Percentiles rank a stretch among this genome's conserved stretches.
Conservation (phyloP, 768 basidiomycete genomes). For the Albatrellus ellisii region DNA sequence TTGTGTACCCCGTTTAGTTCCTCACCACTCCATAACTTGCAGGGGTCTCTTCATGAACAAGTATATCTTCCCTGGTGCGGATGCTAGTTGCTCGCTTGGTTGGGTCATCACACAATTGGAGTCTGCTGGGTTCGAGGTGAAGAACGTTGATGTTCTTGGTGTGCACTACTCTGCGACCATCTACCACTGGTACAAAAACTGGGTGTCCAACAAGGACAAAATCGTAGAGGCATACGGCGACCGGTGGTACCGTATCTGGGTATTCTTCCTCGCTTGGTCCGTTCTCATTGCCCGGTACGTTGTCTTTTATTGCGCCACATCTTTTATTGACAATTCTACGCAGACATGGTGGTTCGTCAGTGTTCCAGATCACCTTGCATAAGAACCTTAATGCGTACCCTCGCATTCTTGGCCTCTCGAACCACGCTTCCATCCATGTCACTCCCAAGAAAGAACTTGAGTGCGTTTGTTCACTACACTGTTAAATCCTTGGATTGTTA, state of each 20-base stretch:
- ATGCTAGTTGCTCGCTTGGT: conserved; percentile 88
- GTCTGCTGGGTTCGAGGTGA: conserved; percentile 89
- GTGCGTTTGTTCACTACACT: no score
- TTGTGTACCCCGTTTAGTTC: background rate
- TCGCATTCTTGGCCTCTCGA: conserved; percentile 73
- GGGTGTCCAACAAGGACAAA: conserved; percentile 87
- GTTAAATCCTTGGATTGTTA: no score
- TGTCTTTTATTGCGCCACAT: background rate
- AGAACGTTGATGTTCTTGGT: conserved; percentile 91
- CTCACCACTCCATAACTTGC: no score
- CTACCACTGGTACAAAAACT: conserved; percentile 93
- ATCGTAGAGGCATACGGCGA: conserved; percentile 86
- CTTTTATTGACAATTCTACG: background rate
- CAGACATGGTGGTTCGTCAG: conserved; percentile 71
- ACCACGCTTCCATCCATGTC: conserved; percentile 71
- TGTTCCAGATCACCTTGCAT: conserved; percentile 96
- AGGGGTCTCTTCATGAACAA: conserved; percentile 98
- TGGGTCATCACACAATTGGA: conserved; percentile 90
- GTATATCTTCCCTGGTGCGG: conserved; percentile 97
- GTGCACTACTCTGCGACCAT: conserved; percentile 94
- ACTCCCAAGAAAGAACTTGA: conserved; percentile 36
- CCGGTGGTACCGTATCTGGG: conserved; percentile 90
- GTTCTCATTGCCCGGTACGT: conserved; percentile 55
- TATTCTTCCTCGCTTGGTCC: conserved; percentile 91
- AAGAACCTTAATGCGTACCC: conserved; percentile 97